Percentiles rank a stretch among this genome's conserved stretches.
phyloP scores from a whole-genome alignment of 805 yeast species.

The Zygoascus tannicola region DNA sequence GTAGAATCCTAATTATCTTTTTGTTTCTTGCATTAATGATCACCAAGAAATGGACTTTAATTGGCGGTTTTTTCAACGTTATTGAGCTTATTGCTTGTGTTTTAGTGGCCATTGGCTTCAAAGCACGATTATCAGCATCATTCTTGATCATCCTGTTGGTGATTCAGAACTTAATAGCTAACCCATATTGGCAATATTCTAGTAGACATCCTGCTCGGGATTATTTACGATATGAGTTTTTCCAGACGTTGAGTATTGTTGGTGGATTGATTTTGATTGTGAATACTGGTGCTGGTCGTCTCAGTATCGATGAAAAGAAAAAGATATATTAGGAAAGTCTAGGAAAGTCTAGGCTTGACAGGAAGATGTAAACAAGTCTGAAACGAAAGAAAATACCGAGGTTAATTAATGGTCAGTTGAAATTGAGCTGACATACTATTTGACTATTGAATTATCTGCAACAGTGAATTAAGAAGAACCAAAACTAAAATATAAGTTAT shows the following conservation, averaged over 20 bases:
- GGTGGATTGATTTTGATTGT: conserved; percentile 89
- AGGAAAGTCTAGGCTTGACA: too few species aligned
- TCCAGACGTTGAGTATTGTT: conserved; percentile 87
- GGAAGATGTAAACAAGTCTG: too few species aligned
- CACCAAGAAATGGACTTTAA: conserved; percentile 55
- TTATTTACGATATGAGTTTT: conserved; percentile 82
- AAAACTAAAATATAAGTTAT: neutral
- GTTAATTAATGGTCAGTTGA: too few species aligned
- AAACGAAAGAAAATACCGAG: too few species aligned
- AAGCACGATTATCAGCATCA: conserved; percentile 81
- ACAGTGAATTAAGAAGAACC: neutral
- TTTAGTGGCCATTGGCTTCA: conserved; percentile 83
- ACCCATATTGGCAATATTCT: conserved; percentile 82
- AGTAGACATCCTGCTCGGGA: conserved; percentile 71
- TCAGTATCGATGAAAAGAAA: conserved; percentile 91
- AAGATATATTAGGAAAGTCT: conserved; percentile 58
- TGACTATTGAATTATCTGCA: too few species aligned
- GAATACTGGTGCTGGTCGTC: conserved; percentile 93
- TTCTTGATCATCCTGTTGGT: conserved; percentile 55
- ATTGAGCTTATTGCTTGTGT: conserved; percentile 62
- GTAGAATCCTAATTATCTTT: conserved; percentile 75
- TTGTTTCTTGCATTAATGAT: conserved; percentile 79
- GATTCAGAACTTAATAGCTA: conserved; percentile 65
- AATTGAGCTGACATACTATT: too few species aligned
- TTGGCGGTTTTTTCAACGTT: conserved; percentile 54